These are phyloP conservation scores for Hypsizygus ulmarius DNA, from an alignment of 1,284 basidiomycete genomes.

Conservation along the genomic window DNA sequence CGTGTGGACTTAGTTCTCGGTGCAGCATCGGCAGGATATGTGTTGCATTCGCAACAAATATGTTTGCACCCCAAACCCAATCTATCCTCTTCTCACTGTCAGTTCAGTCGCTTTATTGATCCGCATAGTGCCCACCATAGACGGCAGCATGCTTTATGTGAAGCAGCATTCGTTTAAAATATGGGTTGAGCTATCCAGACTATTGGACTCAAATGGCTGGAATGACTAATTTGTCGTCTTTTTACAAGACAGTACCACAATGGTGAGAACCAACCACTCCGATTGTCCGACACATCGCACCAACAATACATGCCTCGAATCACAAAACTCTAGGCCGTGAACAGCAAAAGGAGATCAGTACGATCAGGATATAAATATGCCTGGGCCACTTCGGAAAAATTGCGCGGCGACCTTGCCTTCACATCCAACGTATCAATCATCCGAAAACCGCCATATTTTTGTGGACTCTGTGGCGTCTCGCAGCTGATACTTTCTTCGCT, in stretches of 20 bases:
- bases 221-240: no score
- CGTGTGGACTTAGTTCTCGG: not conserved
- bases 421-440: constrained; percentile 3
- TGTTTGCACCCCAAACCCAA: not conserved
- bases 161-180: no score
- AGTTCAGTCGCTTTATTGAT: no score
- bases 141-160: no score
- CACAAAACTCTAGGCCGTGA: not conserved
- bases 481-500: not conserved
- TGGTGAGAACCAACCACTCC: no score
- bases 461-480: not conserved
- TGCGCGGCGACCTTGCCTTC: constrained; percentile 2
- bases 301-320: no score
- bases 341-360: not conserved
- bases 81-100: not conserved
- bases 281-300: no score
- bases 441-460: not conserved
- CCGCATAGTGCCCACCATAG: no score
- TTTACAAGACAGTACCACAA: no score
- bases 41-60: not conserved
- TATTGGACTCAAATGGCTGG: no score
- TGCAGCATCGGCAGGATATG: not conserved
- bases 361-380: not conserved
- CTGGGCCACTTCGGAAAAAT: constrained; percentile 6
- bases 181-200: no score